Evolutionary conservation across 1,284 basidiomycete genomes (phyloP).

Genomic region (Apiotrichum sp.): DNA sequence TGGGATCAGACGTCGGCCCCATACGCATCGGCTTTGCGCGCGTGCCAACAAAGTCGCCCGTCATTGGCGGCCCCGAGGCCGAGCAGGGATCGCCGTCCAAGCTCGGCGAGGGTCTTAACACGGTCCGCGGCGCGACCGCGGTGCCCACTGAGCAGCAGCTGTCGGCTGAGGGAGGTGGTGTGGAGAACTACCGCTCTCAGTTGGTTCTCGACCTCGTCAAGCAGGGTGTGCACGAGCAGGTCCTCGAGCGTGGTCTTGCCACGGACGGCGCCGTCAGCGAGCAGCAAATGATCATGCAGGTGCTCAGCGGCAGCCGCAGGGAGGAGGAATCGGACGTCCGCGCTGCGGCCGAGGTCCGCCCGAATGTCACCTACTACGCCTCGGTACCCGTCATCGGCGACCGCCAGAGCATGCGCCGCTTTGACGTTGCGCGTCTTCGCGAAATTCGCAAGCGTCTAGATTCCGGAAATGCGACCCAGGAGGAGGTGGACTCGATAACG

Average conservation of each 20-base stretch:
- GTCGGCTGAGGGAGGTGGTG: slow-evolving; percentile 62
- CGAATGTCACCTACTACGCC: slow-evolving; percentile 68
- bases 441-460: slow-evolving; percentile 88
- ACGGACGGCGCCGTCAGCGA: slow-evolving; percentile 64
- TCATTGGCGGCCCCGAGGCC: slow-evolving; percentile 32
- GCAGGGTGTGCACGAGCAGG: slow-evolving; percentile 64
- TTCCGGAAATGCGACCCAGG: slow-evolving; percentile 69
- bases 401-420: slow-evolving; percentile 67
- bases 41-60: slow-evolving; percentile 69
- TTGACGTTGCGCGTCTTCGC: slow-evolving; percentile 89
- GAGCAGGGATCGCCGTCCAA: slow-evolving; percentile 48
- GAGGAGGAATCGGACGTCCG: slow-evolving; percentile 77
- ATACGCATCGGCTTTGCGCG: slow-evolving; percentile 95
- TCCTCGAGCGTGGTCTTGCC: slow-evolving; percentile 40
- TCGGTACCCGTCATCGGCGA: slow-evolving; percentile 80
- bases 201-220: slow-evolving; percentile 82
- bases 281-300: slow-evolving; percentile 92
- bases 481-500: slow-evolving; percentile 85
- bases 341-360: slow-evolving; percentile 56
- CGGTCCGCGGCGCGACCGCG: slow-evolving; percentile 68
- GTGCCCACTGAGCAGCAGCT: slow-evolving; percentile 88
- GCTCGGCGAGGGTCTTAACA: slow-evolving; percentile 61
- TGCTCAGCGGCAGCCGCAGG: slow-evolving; percentile 68
- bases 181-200: slow-evolving; percentile 92
- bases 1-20: slow-evolving; percentile 90